Base-by-base conservation (phyloP, 768 basidiomycete species). In the Myochromella boudieri region DNA sequence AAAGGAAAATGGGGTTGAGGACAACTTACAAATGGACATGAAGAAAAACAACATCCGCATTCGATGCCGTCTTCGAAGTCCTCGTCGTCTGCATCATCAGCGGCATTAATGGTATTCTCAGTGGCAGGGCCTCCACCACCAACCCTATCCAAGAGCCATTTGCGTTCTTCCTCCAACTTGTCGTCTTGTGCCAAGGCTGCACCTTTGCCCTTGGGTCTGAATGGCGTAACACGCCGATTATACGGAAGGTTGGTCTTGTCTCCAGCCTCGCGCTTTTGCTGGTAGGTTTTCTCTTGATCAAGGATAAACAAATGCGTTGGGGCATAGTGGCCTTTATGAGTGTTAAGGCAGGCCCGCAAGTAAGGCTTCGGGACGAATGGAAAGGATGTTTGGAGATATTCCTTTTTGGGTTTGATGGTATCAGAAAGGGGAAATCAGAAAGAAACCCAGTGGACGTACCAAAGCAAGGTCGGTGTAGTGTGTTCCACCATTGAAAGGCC, bases 21-120 rank as follows among this genome's bases (percentile, higher is more conserved):
- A 24, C 36, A 31, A 70, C 88, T 46, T 62, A 91, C 89, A 65
- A 88, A 85, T 3, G 82, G 63, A 51, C 84, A 89, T 9, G 67
- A 72, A 3, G 78, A 68, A 59, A 93, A 95, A 65, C 93, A 97
- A 57, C 92, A 95, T 10, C 86, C 87, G 57, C 93, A 95, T 57
- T 94, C 91, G 27, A 94, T 81, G 2, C 84, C 87, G 40, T 75
- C 62, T 45, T 62, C 57, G 0, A 72, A 74, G n/a, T 66, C 65
- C 34, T 47, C 53, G 8, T 51, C 42, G 3, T 39, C 62, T 29
- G 18, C 42, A n/a, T 42, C 40, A 10, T 25, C 34, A 8, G 28
- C 64, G 51, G 27, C 66, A 60, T 34, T 69, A 64, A 18, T 66
- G 66, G 33, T 7, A 31, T 15, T 12, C 1, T 58, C 52, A 10